These are phyloP conservation scores for Persicaria tinctoria DNA, from an alignment of 148 eudicot species.

Conservation along the genomic window DNA sequence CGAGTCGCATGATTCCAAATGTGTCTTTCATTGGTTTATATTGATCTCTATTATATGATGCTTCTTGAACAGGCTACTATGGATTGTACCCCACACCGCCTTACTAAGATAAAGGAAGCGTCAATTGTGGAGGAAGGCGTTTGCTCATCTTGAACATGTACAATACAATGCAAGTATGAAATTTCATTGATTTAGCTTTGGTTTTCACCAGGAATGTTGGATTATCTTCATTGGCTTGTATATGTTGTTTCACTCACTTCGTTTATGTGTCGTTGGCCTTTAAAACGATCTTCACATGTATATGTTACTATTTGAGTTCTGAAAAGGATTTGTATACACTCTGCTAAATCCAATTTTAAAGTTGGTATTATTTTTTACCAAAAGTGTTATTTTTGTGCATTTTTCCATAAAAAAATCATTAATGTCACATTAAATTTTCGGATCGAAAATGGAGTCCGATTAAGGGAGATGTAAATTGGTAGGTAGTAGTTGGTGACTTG, in stretches of 20 bases:
- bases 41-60: not conserved
- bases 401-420: too few species aligned
- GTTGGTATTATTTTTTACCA: too few species aligned
- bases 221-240: not conserved
- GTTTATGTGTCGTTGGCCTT: not conserved
- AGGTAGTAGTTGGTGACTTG: too few species aligned
- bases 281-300: not conserved
- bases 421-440: too few species aligned
- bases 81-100: constrained; percentile 47
- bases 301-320: not conserved
- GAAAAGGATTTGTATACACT: too few species aligned
- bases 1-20: not conserved
- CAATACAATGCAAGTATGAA: not conserved
- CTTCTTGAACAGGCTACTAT: constrained; percentile 25
- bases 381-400: too few species aligned
- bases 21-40: not conserved
- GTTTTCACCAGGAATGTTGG: not conserved
- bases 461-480: too few species aligned
- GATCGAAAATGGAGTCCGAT: too few species aligned
- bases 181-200: not conserved
- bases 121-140: not conserved
- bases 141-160: not conserved
- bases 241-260: not conserved
- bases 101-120: constrained; percentile 21
- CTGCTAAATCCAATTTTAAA: too few species aligned